Evolutionary conservation across 495 filamentous ascomycete species (phyloP).

Genomic region (Usnea hakonensis): DNA sequence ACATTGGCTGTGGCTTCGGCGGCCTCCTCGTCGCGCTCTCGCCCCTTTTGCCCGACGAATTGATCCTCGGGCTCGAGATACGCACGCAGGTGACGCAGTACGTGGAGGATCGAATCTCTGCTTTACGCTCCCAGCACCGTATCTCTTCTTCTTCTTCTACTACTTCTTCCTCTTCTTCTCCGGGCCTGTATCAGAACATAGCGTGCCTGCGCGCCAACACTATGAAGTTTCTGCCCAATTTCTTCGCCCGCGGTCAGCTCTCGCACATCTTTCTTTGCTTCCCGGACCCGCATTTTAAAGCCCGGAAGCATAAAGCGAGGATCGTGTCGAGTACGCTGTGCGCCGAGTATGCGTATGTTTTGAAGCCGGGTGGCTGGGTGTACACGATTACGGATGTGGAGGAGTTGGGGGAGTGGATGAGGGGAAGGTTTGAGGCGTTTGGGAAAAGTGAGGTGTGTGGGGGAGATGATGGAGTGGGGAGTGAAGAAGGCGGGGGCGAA

Average conservation of each 20-base stretch:
- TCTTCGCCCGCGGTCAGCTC: conserved; percentile 70
- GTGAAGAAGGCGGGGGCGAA: conserved; percentile 43
- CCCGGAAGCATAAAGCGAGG: conserved; percentile 89
- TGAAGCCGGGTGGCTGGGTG: conserved; percentile 73
- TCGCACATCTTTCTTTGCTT: conserved; percentile 94
- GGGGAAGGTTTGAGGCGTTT: conserved; percentile 71
- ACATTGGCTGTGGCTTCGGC: conserved; percentile 96
- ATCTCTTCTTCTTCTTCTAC: conserved; percentile 27
- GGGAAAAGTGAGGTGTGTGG: conserved; percentile 43
- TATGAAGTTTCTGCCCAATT: conserved; percentile 98
- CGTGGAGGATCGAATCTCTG: conserved; percentile 75
- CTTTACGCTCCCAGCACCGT: conserved; percentile 58
- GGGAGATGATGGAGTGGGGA: conserved; percentile 16
- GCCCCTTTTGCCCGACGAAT: conserved; percentile 67
- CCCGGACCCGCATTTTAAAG: conserved; percentile 97
- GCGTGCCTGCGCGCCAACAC: conserved; percentile 82
- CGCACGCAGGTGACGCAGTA: conserved; percentile 81
- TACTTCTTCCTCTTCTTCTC: conserved; percentile 36
- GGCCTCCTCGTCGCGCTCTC: conserved; percentile 82
- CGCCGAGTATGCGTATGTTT: conserved; percentile 85
- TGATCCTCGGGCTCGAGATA: conserved; percentile 91
- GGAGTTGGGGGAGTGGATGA: conserved; percentile 89
- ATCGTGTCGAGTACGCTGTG: conserved; percentile 85
- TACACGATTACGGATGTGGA: conserved; percentile 98
- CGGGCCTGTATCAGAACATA: conserved; percentile 69